Conservation (phyloP, 805 yeast genomes). For the Candida wancherniae region DNA sequence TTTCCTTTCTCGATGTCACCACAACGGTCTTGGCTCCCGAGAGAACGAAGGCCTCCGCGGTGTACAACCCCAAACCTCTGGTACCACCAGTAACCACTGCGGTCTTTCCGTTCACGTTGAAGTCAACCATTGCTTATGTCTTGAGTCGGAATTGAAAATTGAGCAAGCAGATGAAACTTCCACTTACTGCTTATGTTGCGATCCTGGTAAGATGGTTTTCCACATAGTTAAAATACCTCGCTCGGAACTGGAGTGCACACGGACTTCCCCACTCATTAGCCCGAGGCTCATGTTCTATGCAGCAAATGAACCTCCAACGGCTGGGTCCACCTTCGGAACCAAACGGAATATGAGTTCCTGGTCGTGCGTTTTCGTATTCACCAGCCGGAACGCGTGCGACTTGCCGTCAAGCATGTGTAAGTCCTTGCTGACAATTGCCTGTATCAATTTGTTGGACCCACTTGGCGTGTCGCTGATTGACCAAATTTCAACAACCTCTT, state of each 20-base stretch:
- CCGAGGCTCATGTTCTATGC: too few relatives aligned
- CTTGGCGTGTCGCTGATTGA: conserved; percentile 45
- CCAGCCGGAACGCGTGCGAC: conserved; percentile 37
- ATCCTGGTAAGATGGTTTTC: too few relatives aligned
- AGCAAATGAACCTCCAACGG: too few relatives aligned
- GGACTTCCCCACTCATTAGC: too few relatives aligned
- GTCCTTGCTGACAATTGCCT: conserved; percentile 69
- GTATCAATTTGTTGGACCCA: conserved; percentile 48
- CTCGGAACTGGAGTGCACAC: too few relatives aligned
- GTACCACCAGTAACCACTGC: conserved; percentile 74
- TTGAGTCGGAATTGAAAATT: too few relatives aligned
- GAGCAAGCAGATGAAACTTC: too few relatives aligned
- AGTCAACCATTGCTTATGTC: conserved; percentile 34
- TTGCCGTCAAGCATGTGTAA: conserved; percentile 32
- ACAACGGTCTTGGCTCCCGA: conserved; percentile 61
- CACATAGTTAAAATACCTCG: too few relatives aligned
- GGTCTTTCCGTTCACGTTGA: conserved; percentile 53
- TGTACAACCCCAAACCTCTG: conserved; percentile 65
- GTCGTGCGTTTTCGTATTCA: conserved; percentile 61
- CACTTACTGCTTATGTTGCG: too few relatives aligned
- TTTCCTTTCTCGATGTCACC: conserved; percentile 58
- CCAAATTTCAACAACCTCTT: conserved; percentile 69
- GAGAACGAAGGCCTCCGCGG: conserved; percentile 58
- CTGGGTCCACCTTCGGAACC: conserved; percentile 4
- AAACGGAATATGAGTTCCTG: conserved; percentile 51